Evolutionary conservation across 2,329 filamentous ascomycete genomes (phyloP), one percentile per base, ranked within the genome.

Genomic region (Cercospora nicotianae): DNA sequence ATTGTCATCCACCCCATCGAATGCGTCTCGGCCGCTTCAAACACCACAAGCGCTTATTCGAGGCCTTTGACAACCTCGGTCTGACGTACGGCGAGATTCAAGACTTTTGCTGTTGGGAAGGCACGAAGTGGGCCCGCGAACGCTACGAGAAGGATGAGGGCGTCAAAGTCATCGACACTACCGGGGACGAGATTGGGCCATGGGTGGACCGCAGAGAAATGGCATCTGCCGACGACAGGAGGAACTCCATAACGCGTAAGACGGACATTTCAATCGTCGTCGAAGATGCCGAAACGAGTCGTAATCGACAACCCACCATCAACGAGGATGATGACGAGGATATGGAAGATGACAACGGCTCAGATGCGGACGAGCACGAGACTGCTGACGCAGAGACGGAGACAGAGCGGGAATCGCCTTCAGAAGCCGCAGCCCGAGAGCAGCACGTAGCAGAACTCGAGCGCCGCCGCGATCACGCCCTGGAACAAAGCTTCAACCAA

Each of bases 101-200:
- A 64, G 83, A 84, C 60, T 83, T 94, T 76, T 93, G 91, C 67
- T 90, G 91, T 75, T 94, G 91, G 91, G 91, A 94, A 81, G 91
- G 91, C 66, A 94, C 91, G 9, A 88, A 89, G 69, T 94, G 91
- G 91, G 91, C 91, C 69, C 90, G 93, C 76, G 90, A 93, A 76
- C 87, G 91, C 64, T 94, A 89, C 76, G 91, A 94, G 82, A 85
- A 86, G 66, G 91, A 94, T 75, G 90, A 93, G 75, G 88, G 88
- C 36, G 85, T 91, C 67, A 81, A 80, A 31, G 92, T 94, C 70
- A 80, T 82, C 59, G 91, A 94, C 76, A 93, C 91, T 5, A 89
- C 90, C 1, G 87, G 86, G 62, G 89, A 91, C 73, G 89, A 86
- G 26, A 89, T 94, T 66, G 81, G 82, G 3, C 84, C 87, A 67